Evolutionary conservation across 2,329 filamentous ascomycete species (phyloP).

Genomic region (Ophioceras dolichostomum): DNA sequence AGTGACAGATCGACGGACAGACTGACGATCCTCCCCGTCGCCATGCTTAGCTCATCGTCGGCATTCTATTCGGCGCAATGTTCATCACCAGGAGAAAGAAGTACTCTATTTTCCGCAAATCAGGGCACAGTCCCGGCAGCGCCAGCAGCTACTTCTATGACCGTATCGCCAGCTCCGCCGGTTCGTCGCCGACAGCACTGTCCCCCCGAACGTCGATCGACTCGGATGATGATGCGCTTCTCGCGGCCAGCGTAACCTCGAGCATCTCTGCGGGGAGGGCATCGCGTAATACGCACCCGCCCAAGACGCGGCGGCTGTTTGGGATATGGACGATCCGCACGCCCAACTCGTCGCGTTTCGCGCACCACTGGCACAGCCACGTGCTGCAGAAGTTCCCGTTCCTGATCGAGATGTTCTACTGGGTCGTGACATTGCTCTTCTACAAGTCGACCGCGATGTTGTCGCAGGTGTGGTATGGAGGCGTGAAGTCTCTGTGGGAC

Average conservation of each 20-base stretch:
- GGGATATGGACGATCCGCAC: slow-evolving; percentile 23
- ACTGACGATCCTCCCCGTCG: neutral
- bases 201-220: slow-evolving; percentile 9
- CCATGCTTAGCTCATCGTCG: slow-evolving; percentile 19
- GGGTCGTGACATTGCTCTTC: slow-evolving; percentile 52
- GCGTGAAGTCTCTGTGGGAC: slow-evolving; percentile 29
- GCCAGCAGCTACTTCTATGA: neutral
- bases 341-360: slow-evolving; percentile 46
- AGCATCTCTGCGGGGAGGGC: slow-evolving; percentile 3
- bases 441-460: slow-evolving; percentile 46
- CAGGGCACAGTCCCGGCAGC: too few species aligned
- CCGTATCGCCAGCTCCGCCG: slow-evolving; percentile 1
- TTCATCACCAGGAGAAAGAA: slow-evolving; percentile 21
- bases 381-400: slow-evolving; percentile 54
- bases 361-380: slow-evolving; percentile 42
- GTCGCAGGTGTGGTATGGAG: slow-evolving; percentile 37
- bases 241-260: slow-evolving; percentile 6
- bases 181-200: slow-evolving; percentile 5
- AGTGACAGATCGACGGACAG: neutral
- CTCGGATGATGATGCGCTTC: slow-evolving; percentile 7
- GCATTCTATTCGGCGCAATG: slow-evolving; percentile 23
- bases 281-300: slow-evolving; percentile 10
- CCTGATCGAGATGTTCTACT: slow-evolving; percentile 64
- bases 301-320: slow-evolving; percentile 16
- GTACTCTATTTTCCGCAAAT: slow-evolving; percentile 18